A percentile compares a stretch with the other conserved stretches of the same genome.
Conservation (phyloP, 1,139 yeast species). For the Suhomyces terraborum region DNA sequence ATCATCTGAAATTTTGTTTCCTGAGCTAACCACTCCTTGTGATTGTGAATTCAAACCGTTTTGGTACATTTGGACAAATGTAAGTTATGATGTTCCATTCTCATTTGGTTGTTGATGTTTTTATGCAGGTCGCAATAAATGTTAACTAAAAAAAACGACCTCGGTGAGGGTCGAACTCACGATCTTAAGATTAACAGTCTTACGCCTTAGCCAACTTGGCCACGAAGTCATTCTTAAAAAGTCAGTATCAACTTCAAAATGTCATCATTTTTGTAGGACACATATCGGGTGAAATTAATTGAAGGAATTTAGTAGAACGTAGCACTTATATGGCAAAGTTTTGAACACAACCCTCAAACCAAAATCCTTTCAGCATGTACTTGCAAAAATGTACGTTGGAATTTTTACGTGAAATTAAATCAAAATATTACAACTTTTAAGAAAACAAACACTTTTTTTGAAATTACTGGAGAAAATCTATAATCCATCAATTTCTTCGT, state of each 20-base stretch:
- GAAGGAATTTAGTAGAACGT: too few species aligned
- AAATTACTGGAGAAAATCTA: not conserved
- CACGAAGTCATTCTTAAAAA: constrained; percentile 41
- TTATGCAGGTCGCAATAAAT: constrained; percentile 6
- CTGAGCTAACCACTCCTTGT: constrained; percentile 3
- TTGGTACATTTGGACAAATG: constrained; percentile 4
- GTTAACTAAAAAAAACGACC: constrained; percentile 27
- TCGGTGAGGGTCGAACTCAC: constrained; percentile 50
- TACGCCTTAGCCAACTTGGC: constrained; percentile 61
- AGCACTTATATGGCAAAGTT: not conserved
- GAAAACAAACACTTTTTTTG: not conserved
- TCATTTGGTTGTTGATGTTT: not conserved
- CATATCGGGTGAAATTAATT: too few species aligned
- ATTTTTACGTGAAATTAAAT: too few species aligned
- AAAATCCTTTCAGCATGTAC: too few species aligned
- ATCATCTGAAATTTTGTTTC: constrained; percentile 7
- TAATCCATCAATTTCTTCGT: constrained; percentile 43
- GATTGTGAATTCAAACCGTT: constrained; percentile 4
- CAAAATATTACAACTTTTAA: not conserved
- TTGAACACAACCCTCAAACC: too few species aligned
- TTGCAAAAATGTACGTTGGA: too few species aligned
- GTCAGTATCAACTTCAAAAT: not conserved
- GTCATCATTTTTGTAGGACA: not conserved
- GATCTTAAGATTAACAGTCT: constrained; percentile 54
- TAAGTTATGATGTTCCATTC: not conserved